These are phyloP conservation scores for Cladophialophora chaetospira DNA, from an alignment of 2,329 filamentous ascomycete species.

Conservation along the genomic window DNA sequence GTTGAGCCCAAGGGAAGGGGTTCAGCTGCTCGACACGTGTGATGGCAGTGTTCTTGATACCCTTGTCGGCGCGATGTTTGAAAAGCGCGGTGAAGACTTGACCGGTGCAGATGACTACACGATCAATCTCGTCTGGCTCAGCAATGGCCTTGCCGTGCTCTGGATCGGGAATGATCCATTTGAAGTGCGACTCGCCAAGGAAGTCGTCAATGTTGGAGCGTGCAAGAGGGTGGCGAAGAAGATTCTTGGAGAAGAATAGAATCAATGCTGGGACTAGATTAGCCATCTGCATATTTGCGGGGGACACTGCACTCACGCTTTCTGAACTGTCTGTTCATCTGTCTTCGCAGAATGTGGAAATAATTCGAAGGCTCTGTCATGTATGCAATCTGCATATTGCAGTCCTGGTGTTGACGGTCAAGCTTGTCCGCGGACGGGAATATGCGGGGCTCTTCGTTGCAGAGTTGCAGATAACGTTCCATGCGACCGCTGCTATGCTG, in stretches of 20 bases:
- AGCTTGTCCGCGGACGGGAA: slow-evolving; percentile 89
- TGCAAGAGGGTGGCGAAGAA: slow-evolving; percentile 90
- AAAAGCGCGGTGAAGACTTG: slow-evolving; percentile 89
- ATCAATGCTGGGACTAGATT: slow-evolving; percentile 67
- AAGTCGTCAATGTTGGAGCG: slow-evolving; percentile 91
- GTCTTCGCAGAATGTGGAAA: slow-evolving; percentile 93
- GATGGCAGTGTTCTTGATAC: slow-evolving; percentile 86
- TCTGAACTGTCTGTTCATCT: slow-evolving; percentile 99
- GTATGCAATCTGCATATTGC: slow-evolving; percentile 98
- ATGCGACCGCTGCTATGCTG: slow-evolving; percentile 65
- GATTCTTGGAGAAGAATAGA: slow-evolving; percentile 97
- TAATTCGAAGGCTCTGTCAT: slow-evolving; percentile 95
- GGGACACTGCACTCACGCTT: slow-evolving; percentile 73
- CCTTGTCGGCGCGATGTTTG: slow-evolving; percentile 86
- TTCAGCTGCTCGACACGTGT: slow-evolving; percentile 97
- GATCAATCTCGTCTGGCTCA: slow-evolving; percentile 81
- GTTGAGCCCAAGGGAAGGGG: slow-evolving; percentile 97
- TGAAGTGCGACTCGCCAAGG: slow-evolving; percentile 86
- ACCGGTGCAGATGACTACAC: slow-evolving; percentile 90
- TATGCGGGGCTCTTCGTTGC: slow-evolving; percentile 93
- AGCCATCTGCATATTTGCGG: neutral
- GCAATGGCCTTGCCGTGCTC: slow-evolving; percentile 78
- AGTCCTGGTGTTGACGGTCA: slow-evolving; percentile 96
- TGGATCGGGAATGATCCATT: slow-evolving; percentile 92
- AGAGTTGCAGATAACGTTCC: slow-evolving; percentile 95